Evolutionary conservation across 306 rosid genomes (phyloP).

Genomic region (Parietaria judaica): DNA sequence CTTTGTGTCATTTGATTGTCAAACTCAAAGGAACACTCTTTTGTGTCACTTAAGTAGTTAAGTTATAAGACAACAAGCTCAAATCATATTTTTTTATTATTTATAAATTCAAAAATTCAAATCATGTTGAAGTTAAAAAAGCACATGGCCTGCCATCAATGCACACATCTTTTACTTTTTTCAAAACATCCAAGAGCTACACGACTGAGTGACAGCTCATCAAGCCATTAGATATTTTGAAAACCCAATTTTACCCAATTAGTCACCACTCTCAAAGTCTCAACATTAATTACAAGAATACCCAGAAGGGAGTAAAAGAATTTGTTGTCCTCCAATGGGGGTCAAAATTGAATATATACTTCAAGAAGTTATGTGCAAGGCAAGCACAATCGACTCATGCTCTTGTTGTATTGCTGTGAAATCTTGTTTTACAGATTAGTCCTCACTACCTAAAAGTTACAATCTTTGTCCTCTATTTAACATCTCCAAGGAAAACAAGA

Average conservation of each 20-base stretch:
- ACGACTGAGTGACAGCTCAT: background rate
- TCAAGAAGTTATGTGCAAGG: background rate
- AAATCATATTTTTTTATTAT: too few relatives aligned
- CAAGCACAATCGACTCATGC: background rate
- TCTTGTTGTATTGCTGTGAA: conserved; percentile 16
- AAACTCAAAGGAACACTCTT: too few relatives aligned
- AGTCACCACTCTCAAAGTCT: too few relatives aligned
- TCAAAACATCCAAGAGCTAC: background rate
- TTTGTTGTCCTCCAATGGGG: background rate
- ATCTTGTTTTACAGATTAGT: conserved; percentile 34
- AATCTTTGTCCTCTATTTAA: conserved; percentile 23
- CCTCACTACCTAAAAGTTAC: conserved; percentile 21
- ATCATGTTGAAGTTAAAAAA: background rate
- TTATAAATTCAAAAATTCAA: background rate
- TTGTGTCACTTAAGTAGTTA: too few relatives aligned
- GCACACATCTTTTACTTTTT: background rate
- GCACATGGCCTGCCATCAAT: conserved; percentile 10
- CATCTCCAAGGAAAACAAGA: conserved; percentile 14
- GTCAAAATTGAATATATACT: background rate
- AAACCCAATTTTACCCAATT: too few relatives aligned
- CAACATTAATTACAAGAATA: too few relatives aligned
- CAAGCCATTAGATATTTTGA: background rate
- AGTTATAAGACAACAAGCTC: too few relatives aligned
- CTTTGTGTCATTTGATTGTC: too few relatives aligned
- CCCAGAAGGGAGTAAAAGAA: too few relatives aligned